A percentile compares a stretch with the other conserved stretches of the same genome.
These are phyloP conservation scores for Centella asiatica DNA, from an alignment of 129 eudicot species.

Conservation along the genomic window DNA sequence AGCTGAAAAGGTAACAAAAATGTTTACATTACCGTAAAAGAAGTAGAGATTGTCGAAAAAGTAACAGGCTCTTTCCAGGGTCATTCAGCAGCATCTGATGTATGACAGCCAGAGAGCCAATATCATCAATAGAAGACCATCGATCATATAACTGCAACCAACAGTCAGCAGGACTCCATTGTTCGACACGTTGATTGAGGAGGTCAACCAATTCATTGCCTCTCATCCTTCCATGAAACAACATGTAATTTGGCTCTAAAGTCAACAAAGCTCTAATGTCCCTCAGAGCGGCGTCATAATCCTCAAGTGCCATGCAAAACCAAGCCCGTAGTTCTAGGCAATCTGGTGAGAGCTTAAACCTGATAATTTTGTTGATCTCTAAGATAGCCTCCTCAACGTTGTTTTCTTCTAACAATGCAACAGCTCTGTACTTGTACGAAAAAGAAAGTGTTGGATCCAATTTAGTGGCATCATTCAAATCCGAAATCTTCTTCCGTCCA, in stretches of 20 bases:
- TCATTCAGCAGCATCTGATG: constrained; percentile 67
- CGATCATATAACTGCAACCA: constrained; percentile 72
- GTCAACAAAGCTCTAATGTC: constrained; percentile 53
- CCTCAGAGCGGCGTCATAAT: constrained; percentile 53
- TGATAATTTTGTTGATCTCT: constrained; percentile 50
- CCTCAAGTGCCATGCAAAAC: constrained; percentile 50
- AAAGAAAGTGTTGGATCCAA: constrained; percentile 60
- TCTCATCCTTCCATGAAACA: constrained; percentile 63
- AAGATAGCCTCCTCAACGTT: constrained; percentile 38
- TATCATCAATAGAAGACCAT: constrained; percentile 76
- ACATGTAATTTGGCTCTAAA: constrained; percentile 52
- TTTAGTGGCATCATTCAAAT: constrained; percentile 45
- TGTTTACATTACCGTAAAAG: constrained; percentile 39
- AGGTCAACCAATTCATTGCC: constrained; percentile 48
- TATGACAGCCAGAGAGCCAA: constrained; percentile 64
- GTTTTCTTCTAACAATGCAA: constrained; percentile 35
- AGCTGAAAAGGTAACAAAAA: neutral
- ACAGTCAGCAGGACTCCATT: constrained; percentile 66
- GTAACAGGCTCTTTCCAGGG: constrained; percentile 57
- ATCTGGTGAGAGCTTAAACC: constrained; percentile 54
- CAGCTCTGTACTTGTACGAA: constrained; percentile 60
- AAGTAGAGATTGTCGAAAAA: constrained; percentile 69
- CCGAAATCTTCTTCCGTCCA: constrained; percentile 47
- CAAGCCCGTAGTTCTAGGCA: constrained; percentile 71
- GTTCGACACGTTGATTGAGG: constrained; percentile 39